A percentile compares a stretch with the other conserved stretches of the same genome.
Evolutionary conservation across 208 protist genomes (phyloP).

Genomic region (Leishmania tarentolae): DNA sequence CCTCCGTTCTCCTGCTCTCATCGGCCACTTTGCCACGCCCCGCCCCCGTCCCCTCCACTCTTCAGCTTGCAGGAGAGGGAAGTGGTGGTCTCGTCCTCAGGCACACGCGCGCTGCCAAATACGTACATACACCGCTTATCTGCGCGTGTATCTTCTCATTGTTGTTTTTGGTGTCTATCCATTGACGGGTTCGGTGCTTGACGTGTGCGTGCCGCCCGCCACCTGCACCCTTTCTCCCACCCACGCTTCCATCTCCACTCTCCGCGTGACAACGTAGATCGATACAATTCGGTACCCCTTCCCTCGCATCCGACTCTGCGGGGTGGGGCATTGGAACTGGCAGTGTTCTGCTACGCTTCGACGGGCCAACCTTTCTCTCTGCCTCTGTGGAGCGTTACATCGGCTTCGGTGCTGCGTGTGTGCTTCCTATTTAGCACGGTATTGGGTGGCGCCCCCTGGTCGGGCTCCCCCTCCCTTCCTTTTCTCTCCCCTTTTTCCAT

Average conservation of each 20-base stretch:
- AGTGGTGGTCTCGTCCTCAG: neutral
- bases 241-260: neutral
- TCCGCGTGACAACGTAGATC: neutral
- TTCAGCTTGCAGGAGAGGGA: neutral
- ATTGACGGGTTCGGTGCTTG: neutral
- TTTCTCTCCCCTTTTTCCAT: neutral
- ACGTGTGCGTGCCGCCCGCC: neutral
- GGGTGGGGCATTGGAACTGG: neutral
- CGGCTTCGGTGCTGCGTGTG: neutral
- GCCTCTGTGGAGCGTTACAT: too few relatives aligned
- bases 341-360: neutral
- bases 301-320: neutral
- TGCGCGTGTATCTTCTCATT: neutral
- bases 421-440: neutral
- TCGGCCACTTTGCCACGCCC: neutral
- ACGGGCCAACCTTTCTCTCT: neutral
- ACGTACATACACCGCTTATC: neutral
- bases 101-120: neutral
- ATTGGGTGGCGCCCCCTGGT: neutral
- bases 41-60: too few relatives aligned
- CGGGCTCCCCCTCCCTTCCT: neutral
- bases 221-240: neutral
- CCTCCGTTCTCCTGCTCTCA: neutral
- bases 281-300: neutral
- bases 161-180: neutral